phyloP scores from a whole-genome alignment of 2,329 filamentous ascomycete species.

The Phyllosticta citrichinensis region DNA sequence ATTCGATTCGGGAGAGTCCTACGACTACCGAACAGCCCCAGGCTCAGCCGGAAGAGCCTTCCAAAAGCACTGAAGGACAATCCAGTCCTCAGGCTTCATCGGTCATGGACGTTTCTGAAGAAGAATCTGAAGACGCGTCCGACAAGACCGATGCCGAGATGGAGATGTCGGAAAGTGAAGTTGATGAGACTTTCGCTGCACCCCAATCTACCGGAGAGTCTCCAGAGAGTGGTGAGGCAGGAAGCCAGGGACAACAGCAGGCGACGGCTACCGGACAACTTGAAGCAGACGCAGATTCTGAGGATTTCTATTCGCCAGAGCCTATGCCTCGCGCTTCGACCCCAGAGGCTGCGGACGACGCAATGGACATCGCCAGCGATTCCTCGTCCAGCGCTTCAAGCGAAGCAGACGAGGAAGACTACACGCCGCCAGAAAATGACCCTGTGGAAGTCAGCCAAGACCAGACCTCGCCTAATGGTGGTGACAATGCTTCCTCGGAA shows the following conservation, averaged over 20 bases:
- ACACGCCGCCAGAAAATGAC: constrained; percentile 10
- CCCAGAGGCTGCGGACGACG: background rate
- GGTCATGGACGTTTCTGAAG: constrained; percentile 1
- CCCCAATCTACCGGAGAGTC: background rate
- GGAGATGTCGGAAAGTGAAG: constrained; percentile 12
- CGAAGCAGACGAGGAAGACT: constrained; percentile 5
- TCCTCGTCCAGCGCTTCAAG: background rate
- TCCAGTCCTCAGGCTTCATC: background rate
- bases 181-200: background rate
- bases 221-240: background rate
- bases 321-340: constrained; percentile 4
- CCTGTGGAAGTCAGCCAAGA: background rate
- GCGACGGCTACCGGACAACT: background rate
- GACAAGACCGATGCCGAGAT: constrained; percentile 11
- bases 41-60: background rate
- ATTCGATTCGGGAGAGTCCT: background rate
- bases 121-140: constrained; percentile 3
- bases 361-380: background rate
- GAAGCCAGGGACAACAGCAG: background rate
- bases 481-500: constrained; percentile 2
- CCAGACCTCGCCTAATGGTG: constrained; percentile 18
- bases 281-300: constrained; percentile 18
- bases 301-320: constrained; percentile 27
- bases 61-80: background rate
- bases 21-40: background rate